Evolutionary conservation across 2,329 filamentous ascomycete species (phyloP), one percentile per base, ranked within the genome.

Genomic region (Teratosphaeria epicoccoides): DNA sequence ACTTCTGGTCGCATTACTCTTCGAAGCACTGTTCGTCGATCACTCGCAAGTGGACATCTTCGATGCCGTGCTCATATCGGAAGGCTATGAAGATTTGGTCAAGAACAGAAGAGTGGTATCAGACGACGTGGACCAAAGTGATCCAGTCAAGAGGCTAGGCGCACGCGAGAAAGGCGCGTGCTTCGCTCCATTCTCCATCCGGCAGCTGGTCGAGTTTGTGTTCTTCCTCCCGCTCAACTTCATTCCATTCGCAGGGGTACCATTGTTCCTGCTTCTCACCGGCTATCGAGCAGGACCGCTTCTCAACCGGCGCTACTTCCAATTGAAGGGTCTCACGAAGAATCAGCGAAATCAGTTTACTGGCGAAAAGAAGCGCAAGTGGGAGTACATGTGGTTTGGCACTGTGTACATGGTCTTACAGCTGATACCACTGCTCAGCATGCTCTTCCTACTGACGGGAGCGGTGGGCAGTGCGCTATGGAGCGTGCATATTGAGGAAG

Each of bases 321-420:
- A 89, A 62, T 74, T 98, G 47, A 76, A 83, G 40, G 87, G 84
- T 0, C 76, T 94, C 57, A 79, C 79, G 40, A 88, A 84, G 67
- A 82, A 85, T 60, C 80, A 94, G 64, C 77, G 82, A 57, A 87
- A 87, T 61, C 73, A 73, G 24, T 88, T 86, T 61, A 79, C 91
- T 24, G 76, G 75, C 50, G 74, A 73, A 28, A 77, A 76, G 53
- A 74, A 74, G 43, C 78, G 85, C 49, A 75, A 80, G 55, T 87
- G 87, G 80, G 87, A 93, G 53, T 97, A 96, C 66, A 84, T 88
- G 12, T 95, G 88, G 88, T 96, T 97, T 64, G 93, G 93, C 14
- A 88, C 86, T 0, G 77, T 93, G 3, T 87, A 89, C 47, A 81
- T 96, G 72, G 68, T 88, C 6, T 70, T 97, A 24, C 88, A 96